Base-by-base conservation (phyloP, 495 filamentous ascomycete genomes). In the Xylaria grammica region DNA sequence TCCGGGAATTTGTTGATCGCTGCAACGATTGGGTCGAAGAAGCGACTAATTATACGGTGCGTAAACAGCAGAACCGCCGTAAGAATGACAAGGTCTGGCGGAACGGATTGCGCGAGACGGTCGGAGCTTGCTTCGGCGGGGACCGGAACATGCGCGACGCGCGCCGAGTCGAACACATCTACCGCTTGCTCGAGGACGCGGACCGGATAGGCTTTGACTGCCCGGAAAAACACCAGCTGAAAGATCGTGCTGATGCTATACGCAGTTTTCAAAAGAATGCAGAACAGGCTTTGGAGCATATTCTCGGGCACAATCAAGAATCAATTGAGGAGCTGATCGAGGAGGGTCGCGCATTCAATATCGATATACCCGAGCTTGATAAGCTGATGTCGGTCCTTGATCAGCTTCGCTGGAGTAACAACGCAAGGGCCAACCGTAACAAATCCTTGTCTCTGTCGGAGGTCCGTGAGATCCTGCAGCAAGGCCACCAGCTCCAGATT, bases 21-120 rank as follows among this genome's bases (percentile, higher is more conserved):
- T 97, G 94, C 80, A 95, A 97, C 78, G 94, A 97, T 75, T 96
- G 96, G 92, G 93, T 97, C 66, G 95, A 99, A 66, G 94, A 97
- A 78, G 95, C 95, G 62, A 93, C 90, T 66, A 96, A 93, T 75
- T 99, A 95, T 82, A 97, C 94, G 68, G 93, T 94, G 65, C 90
- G 95, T 53, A 99, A 99, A 80, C 95, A 98, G 79, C 94, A 97
- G 78, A 97, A 96, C 75, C 90, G 95, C 69, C 92, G 95, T 64
- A 99, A 99, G 79, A 97, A 91, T 76, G 94, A 97, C 71, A 96
- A 94, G 73, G 89, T 86, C 34, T 96, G 92, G 91, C 91, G 91
- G 67, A 89, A 85, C 72, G 75, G 81, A 17, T 74, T 78, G 45
- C 86, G 87, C 63, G 90, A 86, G 74, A 87, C 89, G 32, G 75